Evolutionary conservation across 2,329 filamentous ascomycete genomes (phyloP), one percentile per base, ranked within the genome.

Genomic region (Alternaria alternata): DNA sequence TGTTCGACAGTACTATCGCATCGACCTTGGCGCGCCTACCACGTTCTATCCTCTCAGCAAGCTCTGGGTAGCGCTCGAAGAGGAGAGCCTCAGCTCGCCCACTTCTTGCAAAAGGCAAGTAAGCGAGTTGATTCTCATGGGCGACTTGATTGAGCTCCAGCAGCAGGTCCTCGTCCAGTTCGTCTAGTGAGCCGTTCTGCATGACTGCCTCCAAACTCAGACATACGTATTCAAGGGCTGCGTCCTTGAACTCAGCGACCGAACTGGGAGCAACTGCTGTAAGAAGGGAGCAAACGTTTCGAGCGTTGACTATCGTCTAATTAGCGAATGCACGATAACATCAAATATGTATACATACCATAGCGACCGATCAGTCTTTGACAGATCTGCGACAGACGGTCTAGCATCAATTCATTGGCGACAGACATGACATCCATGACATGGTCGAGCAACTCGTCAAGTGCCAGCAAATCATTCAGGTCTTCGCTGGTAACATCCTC

Each of bases 351-450:
- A 14, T 16, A 79, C 83, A 71, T 76, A 88, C 86, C 88, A 78
- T 95, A 96, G 51, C 87, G 87, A 36, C 93, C 94, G 60, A 98
- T 86, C 22, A 93, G 81, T 59, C 87, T 88, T 75, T 99, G 95
- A 76, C 95, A 98, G 28, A 96, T 88, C 75, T 97, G 92, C 5
- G 92, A 93, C 5, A 99, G 81, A 7, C 94, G 87, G 75, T 97
- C 93, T 47, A 99, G 85, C 94, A 99, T 97, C 58, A 99, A 82
- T 78, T 99, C 94, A 74, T 99, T 95, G 12, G 94, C 93, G 53
- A 92, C 90, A 57, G 88, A 88, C 86, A 98, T 90, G 44, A 98
- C 91, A 69, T 97, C 93, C 80, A 98, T 86, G 8, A 97, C 85
- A n/a, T 95, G 82, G 69, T 98, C 93, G 5, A 94, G 88, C 64